phyloP scores from a whole-genome alignment of 1,139 yeast genomes.

The Yamadazyma taylorii region DNA sequence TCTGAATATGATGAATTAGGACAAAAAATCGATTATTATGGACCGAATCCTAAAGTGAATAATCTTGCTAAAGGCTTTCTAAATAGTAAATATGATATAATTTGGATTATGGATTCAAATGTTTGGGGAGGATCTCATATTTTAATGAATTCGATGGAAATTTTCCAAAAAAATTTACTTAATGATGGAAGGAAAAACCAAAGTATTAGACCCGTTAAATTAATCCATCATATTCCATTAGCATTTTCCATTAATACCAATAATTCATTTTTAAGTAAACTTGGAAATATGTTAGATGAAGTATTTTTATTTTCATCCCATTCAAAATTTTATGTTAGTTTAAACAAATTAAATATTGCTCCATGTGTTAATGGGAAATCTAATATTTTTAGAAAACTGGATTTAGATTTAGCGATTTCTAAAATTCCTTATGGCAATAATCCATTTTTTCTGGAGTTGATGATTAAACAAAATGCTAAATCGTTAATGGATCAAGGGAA shows the following conservation, averaged over 20 bases:
- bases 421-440: slow-evolving; percentile 24
- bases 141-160: slow-evolving; percentile 61
- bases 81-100: slow-evolving; percentile 64
- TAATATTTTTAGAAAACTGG: slow-evolving; percentile 70
- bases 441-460: slow-evolving; percentile 31
- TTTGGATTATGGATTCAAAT: slow-evolving; percentile 90
- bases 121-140: slow-evolving; percentile 76
- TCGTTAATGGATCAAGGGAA: slow-evolving; percentile 30
- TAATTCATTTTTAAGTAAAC: slow-evolving; percentile 22
- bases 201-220: slow-evolving; percentile 47
- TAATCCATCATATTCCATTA: slow-evolving; percentile 81
- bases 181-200: slow-evolving; percentile 38
- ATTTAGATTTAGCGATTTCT: slow-evolving; percentile 64
- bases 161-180: slow-evolving; percentile 49
- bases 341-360: slow-evolving; percentile 74
- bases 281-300: slow-evolving; percentile 80
- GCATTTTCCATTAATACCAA: slow-evolving; percentile 43
- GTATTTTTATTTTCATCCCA: slow-evolving; percentile 84
- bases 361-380: slow-evolving; percentile 96
- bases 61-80: slow-evolving; percentile 77
- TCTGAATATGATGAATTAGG: slow-evolving; percentile 36
- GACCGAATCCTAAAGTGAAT: slow-evolving; percentile 90
- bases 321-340: slow-evolving; percentile 77
- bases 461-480: slow-evolving; percentile 34
- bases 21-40: slow-evolving; percentile 48